phyloP scores from a whole-genome alignment of 805 yeast species.

The Cyberlindnera maritima region DNA sequence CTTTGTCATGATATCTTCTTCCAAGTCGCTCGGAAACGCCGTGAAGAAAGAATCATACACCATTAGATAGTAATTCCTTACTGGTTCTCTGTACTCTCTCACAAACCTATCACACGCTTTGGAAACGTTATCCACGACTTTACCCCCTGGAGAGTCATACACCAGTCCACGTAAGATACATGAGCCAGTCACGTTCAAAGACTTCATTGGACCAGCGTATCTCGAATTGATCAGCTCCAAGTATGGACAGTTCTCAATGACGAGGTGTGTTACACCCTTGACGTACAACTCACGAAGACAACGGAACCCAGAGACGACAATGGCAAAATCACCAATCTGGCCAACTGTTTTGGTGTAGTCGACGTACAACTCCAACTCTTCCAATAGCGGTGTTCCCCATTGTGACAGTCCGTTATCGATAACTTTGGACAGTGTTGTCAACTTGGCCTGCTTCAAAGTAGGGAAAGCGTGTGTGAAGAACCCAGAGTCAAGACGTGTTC shows the following conservation, averaged over 20 bases:
- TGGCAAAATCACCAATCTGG: conserved; percentile 2
- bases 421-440: conserved; percentile 1
- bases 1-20: conserved; percentile 4
- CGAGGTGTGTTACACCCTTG: conserved; percentile 4
- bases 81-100: conserved; percentile 1
- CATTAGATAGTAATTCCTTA: conserved; percentile 2
- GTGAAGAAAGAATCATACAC: conserved; percentile 8
- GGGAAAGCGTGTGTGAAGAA: conserved; percentile 10
- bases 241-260: conserved; percentile 8
- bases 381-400: conserved; percentile 7
- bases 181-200: conserved; percentile 2
- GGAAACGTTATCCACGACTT: conserved; percentile 4
- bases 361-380: conserved; percentile 5
- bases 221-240: conserved; percentile 8
- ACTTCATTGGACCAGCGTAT: conserved; percentile 9
- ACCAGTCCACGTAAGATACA: conserved; percentile 7
- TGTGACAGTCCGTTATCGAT: conserved; percentile 4
- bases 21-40: background rate
- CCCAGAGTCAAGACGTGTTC: conserved; percentile 5
- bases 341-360: conserved; percentile 6
- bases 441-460: conserved; percentile 3
- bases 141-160: conserved; percentile 7
- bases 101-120: conserved; percentile 3
- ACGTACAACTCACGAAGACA: conserved; percentile 5
- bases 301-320: conserved; percentile 5